Percentiles rank a stretch among this genome's conserved stretches.
These are phyloP conservation scores for Grifola frondosa DNA, from an alignment of 1,284 basidiomycete species.

Conservation along the genomic window DNA sequence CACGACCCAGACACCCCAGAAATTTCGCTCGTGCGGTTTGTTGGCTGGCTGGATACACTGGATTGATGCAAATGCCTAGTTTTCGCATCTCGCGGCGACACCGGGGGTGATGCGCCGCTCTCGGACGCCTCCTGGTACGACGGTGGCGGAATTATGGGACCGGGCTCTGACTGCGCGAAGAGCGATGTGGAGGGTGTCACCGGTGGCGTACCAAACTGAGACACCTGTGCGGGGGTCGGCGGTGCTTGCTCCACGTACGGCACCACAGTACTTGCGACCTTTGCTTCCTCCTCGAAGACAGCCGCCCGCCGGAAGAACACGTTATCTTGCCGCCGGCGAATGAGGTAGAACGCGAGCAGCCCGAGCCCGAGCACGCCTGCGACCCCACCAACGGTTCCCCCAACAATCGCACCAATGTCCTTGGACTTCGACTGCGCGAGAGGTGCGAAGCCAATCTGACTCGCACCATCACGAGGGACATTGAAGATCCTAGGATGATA, in stretches of 20 bases:
- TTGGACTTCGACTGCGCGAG: slow-evolving; percentile 20
- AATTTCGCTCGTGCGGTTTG: no score
- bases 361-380: slow-evolving; percentile 31
- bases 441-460: slow-evolving; percentile 36
- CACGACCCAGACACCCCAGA: no score
- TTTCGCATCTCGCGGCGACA: slow-evolving; percentile 14
- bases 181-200: no score
- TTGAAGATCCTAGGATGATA: slow-evolving; percentile 36
- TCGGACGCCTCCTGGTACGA: slow-evolving; percentile 26
- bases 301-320: slow-evolving; percentile 19
- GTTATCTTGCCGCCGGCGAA: slow-evolving; percentile 25
- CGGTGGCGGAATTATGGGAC: slow-evolving; percentile 24
- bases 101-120: slow-evolving; percentile 9
- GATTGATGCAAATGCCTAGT: no score
- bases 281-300: slow-evolving; percentile 26
- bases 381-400: slow-evolving; percentile 39
- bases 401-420: slow-evolving; percentile 37
- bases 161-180: no score
- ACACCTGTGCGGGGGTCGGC: no score
- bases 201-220: no score
- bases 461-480: slow-evolving; percentile 29
- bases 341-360: slow-evolving; percentile 31
- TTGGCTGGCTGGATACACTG: no score
- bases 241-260: no score
- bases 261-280: slow-evolving; percentile 24